Evolutionary conservation across 495 filamentous ascomycete species (phyloP).

Genomic region (Penicillium angulare): DNA sequence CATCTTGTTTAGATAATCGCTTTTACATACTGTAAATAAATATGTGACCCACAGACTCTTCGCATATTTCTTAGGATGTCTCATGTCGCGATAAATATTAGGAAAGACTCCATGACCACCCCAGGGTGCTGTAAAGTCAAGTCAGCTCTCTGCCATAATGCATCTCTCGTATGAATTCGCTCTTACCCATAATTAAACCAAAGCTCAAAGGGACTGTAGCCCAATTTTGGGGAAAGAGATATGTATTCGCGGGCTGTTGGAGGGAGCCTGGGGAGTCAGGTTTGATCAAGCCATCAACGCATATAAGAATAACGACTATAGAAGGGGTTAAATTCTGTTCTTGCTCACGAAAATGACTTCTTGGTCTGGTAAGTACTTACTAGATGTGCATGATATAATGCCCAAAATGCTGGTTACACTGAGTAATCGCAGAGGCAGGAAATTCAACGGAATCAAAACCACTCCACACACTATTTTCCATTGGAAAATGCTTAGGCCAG

Average conservation of each 20-base stretch:
- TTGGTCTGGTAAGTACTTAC: constrained; percentile 50
- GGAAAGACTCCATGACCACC: constrained; percentile 95
- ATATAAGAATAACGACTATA: constrained; percentile 74
- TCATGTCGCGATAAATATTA: constrained; percentile 97
- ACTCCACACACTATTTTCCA: constrained; percentile 90
- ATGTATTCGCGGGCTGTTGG: constrained; percentile 72
- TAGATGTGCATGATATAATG: constrained; percentile 81
- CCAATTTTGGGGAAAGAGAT: constrained; percentile 81
- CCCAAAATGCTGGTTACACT: constrained; percentile 91
- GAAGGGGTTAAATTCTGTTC: background rate
- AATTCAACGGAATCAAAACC: constrained; percentile 78
- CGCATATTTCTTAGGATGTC: constrained; percentile 83
- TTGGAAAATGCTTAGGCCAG: constrained; percentile 62
- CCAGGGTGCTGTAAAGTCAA: constrained; percentile 64
- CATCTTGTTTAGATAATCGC: too few relatives aligned
- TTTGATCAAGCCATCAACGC: constrained; percentile 85
- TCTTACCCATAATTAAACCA: constrained; percentile 84
- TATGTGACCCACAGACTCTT: constrained; percentile 79
- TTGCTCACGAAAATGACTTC: too few relatives aligned
- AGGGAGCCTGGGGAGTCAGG: constrained; percentile 78
- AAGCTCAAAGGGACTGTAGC: constrained; percentile 86
- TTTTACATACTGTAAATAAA: constrained; percentile 81
- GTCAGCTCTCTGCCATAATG: constrained; percentile 1
- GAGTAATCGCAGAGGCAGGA: constrained; percentile 78
- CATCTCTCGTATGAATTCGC: background rate